phyloP scores from a whole-genome alignment of 1,284 basidiomycete genomes.

The Schizophyllum commune region DNA sequence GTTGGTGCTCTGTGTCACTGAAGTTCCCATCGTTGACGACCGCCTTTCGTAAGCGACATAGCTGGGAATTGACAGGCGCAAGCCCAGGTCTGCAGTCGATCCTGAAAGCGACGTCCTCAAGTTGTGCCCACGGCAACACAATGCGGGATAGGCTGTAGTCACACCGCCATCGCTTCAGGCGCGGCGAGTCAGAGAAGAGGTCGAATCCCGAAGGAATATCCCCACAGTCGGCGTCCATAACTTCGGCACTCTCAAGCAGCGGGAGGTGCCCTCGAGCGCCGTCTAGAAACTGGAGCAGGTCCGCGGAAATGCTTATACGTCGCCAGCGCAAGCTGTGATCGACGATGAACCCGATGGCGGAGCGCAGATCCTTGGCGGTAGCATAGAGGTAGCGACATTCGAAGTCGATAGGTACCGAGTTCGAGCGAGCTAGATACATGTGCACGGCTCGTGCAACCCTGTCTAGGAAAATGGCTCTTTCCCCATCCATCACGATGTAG shows the following conservation, averaged over 20 bases:
- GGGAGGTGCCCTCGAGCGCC: not conserved
- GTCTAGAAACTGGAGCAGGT: not conserved
- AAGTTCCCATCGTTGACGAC: not conserved
- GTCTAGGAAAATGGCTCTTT: not conserved
- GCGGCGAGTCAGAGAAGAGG: not conserved
- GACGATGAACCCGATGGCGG: not conserved
- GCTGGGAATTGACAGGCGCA: not conserved
- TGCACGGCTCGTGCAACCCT: not conserved
- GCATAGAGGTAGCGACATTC: not conserved
- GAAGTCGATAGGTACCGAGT: not conserved
- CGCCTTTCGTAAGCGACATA: not conserved
- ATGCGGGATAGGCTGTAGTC: not conserved
- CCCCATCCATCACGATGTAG: not conserved
- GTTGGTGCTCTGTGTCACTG: not conserved
- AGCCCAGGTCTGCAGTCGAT: not conserved
- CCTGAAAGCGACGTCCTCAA: not conserved
- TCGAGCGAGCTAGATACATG: not conserved
- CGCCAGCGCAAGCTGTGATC: not conserved
- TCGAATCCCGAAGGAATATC: not conserved
- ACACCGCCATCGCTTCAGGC: not conserved
- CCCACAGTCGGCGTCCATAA: not conserved
- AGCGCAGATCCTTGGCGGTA: not conserved
- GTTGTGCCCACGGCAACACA: not conserved
- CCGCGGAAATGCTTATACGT: not conserved
- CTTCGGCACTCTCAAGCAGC: not conserved